Evolutionary conservation across 1,139 yeast species (phyloP), one percentile per base, ranked within the genome.

Genomic region (Scheffersomyces titani): DNA sequence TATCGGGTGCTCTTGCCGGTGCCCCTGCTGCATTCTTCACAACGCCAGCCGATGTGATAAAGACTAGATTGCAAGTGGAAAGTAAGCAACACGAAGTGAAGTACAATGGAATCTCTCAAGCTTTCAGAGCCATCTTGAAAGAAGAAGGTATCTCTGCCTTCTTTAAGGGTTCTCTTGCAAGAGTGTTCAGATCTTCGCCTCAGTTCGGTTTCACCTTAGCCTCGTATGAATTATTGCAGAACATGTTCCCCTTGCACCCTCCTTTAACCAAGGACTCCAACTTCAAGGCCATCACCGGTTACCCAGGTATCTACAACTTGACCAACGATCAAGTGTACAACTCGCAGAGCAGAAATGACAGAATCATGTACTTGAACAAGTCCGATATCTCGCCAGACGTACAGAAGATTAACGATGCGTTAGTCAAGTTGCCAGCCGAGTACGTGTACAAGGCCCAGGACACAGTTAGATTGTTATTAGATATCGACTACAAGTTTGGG

Each of bases 191-290:
- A 75, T 93, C 98, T 5, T 92, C 98, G 2, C 99, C 99, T 19
- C 99, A 94, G 75, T 94, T 94, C 72, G 99, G 98, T 56, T 93
- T 94, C 75, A 94, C 99, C 13, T 83, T 94, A 66, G 99, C 98
- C 16, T 94, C 97, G 36, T 94, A 94, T 74, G 99, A 94, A 74
- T 74, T 94, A 52, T 87, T 94, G 72, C 83, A 80, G 65, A 77
- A 66, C 59, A 63, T 78, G 61, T 70, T 69, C 76, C 83, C 83
- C 54, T 76, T 80, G 61, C 75, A 75, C 62, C 83, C 83, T 54
- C 81, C 83, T 56, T 69, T 75, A 59, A 77, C 83, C 53, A 76
- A 72, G 57, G 80, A 77, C 57, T 78, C 83, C 44, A 78, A 75
- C 63, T 80, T 78, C 64, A 79, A 78, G 63, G 75, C 81, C 49